Percentiles rank a stretch among this genome's conserved stretches.
phyloP scores from a whole-genome alignment of 2,329 filamentous ascomycete genomes.

The Cordyceps fumosorosea region DNA sequence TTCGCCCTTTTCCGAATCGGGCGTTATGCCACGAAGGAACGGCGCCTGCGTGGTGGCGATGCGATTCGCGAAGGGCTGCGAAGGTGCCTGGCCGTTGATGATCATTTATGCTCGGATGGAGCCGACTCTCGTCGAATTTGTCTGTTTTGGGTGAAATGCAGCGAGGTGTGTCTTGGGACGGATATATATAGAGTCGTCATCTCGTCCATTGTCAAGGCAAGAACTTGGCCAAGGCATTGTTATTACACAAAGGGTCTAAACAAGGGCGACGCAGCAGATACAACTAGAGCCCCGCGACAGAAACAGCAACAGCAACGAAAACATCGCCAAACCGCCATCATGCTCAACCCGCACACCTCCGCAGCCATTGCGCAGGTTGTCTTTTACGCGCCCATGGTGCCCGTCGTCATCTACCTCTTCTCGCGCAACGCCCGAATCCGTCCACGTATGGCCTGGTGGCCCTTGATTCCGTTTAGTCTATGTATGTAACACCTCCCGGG shows the following conservation, averaged over 20 bases:
- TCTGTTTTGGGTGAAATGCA: neutral
- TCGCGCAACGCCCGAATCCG: constrained; percentile 22
- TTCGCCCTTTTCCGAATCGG: constrained; percentile 4
- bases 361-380: constrained; percentile 22
- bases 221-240: neutral
- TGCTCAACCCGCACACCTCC: constrained; percentile 18
- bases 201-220: neutral
- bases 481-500: constrained; percentile 12
- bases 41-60: neutral
- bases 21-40: constrained; percentile 10
- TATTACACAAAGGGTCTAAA: neutral
- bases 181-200: neutral
- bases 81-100: too few relatives aligned
- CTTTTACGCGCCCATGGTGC: constrained; percentile 22
- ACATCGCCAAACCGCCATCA: neutral
- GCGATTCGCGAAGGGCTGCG: neutral
- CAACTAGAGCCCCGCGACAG: neutral
- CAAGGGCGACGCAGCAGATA: neutral
- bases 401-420: constrained; percentile 19
- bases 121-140: neutral
- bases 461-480: constrained; percentile 20
- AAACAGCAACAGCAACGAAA: neutral
- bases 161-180: neutral
- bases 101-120: neutral
- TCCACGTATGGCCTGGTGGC: constrained; percentile 24